Conservation (phyloP, 176 grass and related monocot species). For the Calamus simplicifolius region DNA sequence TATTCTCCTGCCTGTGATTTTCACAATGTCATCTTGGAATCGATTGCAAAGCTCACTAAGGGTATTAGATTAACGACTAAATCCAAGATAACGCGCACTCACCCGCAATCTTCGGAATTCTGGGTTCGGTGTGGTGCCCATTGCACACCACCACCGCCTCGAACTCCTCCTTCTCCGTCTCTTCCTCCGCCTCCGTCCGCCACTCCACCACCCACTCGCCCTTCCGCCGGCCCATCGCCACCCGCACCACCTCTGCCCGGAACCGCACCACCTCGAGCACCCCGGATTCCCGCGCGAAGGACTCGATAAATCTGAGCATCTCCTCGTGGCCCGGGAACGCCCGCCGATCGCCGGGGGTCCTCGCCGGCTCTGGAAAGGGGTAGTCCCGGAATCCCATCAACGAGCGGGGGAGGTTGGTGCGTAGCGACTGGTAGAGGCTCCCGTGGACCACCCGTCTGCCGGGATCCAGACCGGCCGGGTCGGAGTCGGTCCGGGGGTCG, state of each 20-base stretch:
- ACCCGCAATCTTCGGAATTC: conserved; percentile 36
- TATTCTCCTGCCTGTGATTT: no score
- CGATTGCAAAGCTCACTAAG: no score
- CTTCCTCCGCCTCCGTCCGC: not conserved
- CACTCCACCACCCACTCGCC: conserved; percentile 27
- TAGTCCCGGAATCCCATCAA: conserved; percentile 40
- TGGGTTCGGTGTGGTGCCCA: conserved; percentile 33
- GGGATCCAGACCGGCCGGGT: conserved; percentile 19
- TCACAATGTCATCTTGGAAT: no score
- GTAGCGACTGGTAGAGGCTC: conserved; percentile 46
- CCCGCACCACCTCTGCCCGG: conserved; percentile 22
- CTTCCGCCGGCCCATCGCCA: not conserved
- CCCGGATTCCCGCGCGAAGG: conserved; percentile 34
- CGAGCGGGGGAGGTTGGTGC: conserved; percentile 44
- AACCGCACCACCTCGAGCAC: conserved; percentile 20
- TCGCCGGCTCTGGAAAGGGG: not conserved
- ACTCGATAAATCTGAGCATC: conserved; percentile 33
- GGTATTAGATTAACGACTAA: no score
- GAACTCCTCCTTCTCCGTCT: conserved; percentile 19
- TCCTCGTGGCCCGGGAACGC: conserved; percentile 37
- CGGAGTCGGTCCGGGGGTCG: conserved; percentile 22
- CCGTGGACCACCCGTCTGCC: conserved; percentile 22
- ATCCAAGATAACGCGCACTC: not conserved
- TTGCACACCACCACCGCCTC: conserved; percentile 44
- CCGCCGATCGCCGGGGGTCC: conserved; percentile 32